Evolutionary conservation across 495 filamentous ascomycete species (phyloP), one percentile per base, ranked within the genome.

Genomic region (Pyrenula aspistea): DNA sequence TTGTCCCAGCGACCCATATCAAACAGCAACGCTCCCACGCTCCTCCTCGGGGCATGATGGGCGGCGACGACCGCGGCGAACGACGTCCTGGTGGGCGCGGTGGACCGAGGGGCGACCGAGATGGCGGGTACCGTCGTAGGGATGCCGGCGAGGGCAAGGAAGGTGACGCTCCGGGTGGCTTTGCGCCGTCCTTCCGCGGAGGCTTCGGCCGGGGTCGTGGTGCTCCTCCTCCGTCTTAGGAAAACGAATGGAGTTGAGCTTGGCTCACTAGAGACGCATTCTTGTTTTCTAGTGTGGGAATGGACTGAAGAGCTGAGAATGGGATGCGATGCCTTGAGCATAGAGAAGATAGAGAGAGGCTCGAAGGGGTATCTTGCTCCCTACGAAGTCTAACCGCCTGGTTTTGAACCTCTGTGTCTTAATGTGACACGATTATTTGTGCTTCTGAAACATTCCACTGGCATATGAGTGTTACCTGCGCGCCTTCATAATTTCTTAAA

Each of bases 21-120:
- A 98, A 98, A 87, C 90, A 95, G 81, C 91, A 96, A 82, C 90
- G 94, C 76, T 93, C 89, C 63, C 91, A 98, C 74, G 91, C 90
- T 73, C 94, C 94, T 68, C 93, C 93, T 63, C 90, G 92, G 67
- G 93, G 93, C 66, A 96, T 98, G 93, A 83, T 96, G 79, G 90
- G 92, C 69, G 91, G 87, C 73, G 93, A 95, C 71, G 87, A 91
- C 65, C 78, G 81, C 63, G 69, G 74, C 58, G 87, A 90, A 73
- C 81, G 89, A 70, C 85, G 85, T 75, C 78, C 77, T 56, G 83
- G 82, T 67, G 83, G 83, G 60, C 79, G 81, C 66, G 75, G 82
- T 60, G 76, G 71, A 53, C 83, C 83, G 67, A 81, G 87, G 73
- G 85, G 83, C 67, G 86, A 90, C 72, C 87, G 90, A 71, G 89